Evolutionary conservation across 257 asterid species (phyloP).

Genomic region (Nicotiana sylvestris): DNA sequence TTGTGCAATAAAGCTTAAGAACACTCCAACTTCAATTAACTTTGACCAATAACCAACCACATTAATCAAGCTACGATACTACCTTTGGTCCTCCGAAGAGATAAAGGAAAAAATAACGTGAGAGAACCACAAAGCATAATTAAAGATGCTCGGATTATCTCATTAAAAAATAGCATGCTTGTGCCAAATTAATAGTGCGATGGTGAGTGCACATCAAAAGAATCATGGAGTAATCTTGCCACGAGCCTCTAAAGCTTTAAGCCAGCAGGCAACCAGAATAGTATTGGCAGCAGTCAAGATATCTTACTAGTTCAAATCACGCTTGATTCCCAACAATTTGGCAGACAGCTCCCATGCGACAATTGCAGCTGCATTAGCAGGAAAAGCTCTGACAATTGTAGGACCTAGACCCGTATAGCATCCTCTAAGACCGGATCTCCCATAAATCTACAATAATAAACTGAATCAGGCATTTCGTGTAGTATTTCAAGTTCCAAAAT

Average conservation of each 20-base stretch:
- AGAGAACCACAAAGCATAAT: background rate
- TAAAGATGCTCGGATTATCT: background rate
- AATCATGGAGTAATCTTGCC: background rate
- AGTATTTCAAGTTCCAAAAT: constrained; percentile 10
- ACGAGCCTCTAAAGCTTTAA: background rate
- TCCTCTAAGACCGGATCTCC: constrained; percentile 75
- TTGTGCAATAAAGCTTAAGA: background rate
- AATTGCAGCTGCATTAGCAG: constrained; percentile 51
- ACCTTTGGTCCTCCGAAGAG: background rate
- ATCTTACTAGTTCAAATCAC: constrained; percentile 30
- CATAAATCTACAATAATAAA: constrained; percentile 53
- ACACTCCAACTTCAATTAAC: background rate
- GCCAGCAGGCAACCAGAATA: constrained; percentile 10
- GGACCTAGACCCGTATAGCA: constrained; percentile 94
- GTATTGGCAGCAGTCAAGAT: background rate
- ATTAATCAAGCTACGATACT: background rate
- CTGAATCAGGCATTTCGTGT: constrained; percentile 21
- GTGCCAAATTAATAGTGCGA: constrained; percentile 7
- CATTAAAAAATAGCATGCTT: background rate
- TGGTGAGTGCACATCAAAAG: background rate
- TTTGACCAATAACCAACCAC: background rate
- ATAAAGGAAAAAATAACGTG: background rate
- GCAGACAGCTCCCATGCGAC: constrained; percentile 52
- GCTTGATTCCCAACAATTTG: constrained; percentile 74
- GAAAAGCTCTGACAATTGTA: constrained; percentile 70